These are phyloP conservation scores for Prunus armeniaca DNA, from an alignment of 306 rosid species.

Conservation along the genomic window DNA sequence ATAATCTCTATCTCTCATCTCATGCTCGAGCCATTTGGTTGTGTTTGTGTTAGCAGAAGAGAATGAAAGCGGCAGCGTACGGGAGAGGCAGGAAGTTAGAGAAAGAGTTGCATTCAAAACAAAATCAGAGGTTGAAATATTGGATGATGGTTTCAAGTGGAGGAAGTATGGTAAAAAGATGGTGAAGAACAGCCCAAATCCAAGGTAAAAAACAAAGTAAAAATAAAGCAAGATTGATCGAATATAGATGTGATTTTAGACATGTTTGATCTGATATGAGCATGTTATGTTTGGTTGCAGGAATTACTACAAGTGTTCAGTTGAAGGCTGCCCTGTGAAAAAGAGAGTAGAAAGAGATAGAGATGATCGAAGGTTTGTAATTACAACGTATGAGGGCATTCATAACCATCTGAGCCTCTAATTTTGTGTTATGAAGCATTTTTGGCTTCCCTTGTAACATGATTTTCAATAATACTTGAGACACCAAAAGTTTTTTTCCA, in stretches of 20 bases:
- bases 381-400: conserved; percentile 83
- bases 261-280: background rate
- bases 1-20: background rate
- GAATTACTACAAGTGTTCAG: conserved; percentile 82
- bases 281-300: conserved; percentile 37
- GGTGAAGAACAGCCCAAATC: conserved; percentile 92
- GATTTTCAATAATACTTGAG: background rate
- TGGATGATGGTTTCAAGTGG: conserved; percentile 91
- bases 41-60: conserved; percentile 35
- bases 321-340: conserved; percentile 82
- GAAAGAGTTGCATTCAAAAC: conserved; percentile 71
- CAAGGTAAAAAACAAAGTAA: conserved; percentile 44
- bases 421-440: conserved; percentile 4
- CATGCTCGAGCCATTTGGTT: background rate
- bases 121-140: conserved; percentile 64
- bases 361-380: conserved; percentile 69
- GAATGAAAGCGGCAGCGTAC: conserved; percentile 4
- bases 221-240: background rate
- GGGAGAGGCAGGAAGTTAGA: conserved; percentile 33
- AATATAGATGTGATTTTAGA: background rate
- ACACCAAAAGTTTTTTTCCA: background rate
- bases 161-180: conserved; percentile 91
- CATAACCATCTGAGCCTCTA: conserved; percentile 60
- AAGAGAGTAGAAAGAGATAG: conserved; percentile 92
- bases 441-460: background rate